A percentile compares a stretch with the other conserved stretches of the same genome.
phyloP scores from a whole-genome alignment of 768 basidiomycete genomes.

The Boletus pseudopeckii region DNA sequence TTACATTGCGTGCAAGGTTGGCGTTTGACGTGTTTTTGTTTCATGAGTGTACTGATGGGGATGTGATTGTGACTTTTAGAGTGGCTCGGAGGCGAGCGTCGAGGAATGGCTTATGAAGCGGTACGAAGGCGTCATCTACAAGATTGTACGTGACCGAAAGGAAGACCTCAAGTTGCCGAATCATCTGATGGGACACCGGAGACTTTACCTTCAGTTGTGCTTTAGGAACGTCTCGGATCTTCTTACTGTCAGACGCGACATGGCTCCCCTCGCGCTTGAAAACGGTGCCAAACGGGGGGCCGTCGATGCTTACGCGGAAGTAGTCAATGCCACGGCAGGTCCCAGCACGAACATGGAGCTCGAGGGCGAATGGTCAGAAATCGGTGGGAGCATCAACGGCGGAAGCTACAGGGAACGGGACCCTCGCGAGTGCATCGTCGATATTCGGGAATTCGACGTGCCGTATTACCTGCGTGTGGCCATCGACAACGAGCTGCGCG shows the following conservation, averaged over 20 bases:
- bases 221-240: conserved; percentile 96
- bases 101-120: conserved; percentile 96
- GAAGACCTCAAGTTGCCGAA: conserved; percentile 96
- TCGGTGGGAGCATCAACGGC: conserved; percentile 38
- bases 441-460: conserved; percentile 94
- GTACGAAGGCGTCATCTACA: conserved; percentile 82
- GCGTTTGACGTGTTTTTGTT: conserved; percentile 17
- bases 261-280: conserved; percentile 83
- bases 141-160: conserved; percentile 78
- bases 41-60: background rate
- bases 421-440: conserved; percentile 89
- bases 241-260: conserved; percentile 78
- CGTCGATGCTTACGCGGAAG: conserved; percentile 96
- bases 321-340: conserved; percentile 74
- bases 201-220: conserved; percentile 81
- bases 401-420: conserved; percentile 58
- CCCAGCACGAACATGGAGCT: conserved; percentile 66
- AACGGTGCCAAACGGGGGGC: conserved; percentile 93
- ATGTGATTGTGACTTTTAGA: conserved; percentile 38
- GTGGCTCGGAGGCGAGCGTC: conserved; percentile 80
- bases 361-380: conserved; percentile 60
- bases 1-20: conserved; percentile 84
- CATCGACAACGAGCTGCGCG: conserved; percentile 96
- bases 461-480: conserved; percentile 98
- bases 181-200: conserved; percentile 92